These are phyloP conservation scores for Carex parvula DNA, from an alignment of 176 grass and related monocot genomes.

Conservation along the genomic window DNA sequence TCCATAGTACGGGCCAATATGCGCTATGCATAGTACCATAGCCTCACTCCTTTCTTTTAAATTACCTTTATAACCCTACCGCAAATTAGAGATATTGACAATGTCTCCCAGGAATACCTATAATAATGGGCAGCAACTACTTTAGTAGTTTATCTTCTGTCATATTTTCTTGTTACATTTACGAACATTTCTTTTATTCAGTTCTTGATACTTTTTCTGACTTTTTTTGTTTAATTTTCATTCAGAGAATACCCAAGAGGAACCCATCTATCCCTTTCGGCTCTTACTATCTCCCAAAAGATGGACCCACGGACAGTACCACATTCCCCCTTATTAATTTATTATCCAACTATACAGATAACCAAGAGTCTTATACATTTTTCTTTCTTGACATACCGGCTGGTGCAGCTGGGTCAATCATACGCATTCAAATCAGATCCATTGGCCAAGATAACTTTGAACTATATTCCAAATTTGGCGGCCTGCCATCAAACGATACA, in stretches of 20 bases:
- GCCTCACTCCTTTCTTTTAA: neutral
- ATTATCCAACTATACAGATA: conserved; percentile 66
- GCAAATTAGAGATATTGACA: neutral
- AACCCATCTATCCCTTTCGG: conserved; percentile 60
- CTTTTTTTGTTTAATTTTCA: conserved; percentile 26
- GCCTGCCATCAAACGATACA: conserved; percentile 64
- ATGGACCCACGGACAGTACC: conserved; percentile 28
- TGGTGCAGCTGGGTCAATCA: conserved; percentile 74
- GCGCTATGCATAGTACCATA: no score
- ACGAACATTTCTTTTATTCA: neutral
- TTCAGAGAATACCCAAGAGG: conserved; percentile 78
- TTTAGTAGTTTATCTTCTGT: conserved; percentile 23
- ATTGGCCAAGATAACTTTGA: conserved; percentile 67
- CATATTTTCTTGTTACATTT: conserved; percentile 20
- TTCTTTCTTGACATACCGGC: conserved; percentile 81
- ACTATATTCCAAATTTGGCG: conserved; percentile 70
- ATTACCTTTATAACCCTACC: neutral
- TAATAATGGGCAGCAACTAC: neutral
- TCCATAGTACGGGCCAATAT: no score
- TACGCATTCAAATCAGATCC: conserved; percentile 67
- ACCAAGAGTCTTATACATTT: conserved; percentile 71
- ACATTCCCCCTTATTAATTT: conserved; percentile 58
- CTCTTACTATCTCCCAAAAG: conserved; percentile 76
- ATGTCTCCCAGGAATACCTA: neutral
- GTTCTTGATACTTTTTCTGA: conserved; percentile 4